A percentile compares a stretch with the other conserved stretches of the same genome.
Conservation (phyloP, 1,284 basidiomycete genomes). For the Trichosporon inkin region DNA sequence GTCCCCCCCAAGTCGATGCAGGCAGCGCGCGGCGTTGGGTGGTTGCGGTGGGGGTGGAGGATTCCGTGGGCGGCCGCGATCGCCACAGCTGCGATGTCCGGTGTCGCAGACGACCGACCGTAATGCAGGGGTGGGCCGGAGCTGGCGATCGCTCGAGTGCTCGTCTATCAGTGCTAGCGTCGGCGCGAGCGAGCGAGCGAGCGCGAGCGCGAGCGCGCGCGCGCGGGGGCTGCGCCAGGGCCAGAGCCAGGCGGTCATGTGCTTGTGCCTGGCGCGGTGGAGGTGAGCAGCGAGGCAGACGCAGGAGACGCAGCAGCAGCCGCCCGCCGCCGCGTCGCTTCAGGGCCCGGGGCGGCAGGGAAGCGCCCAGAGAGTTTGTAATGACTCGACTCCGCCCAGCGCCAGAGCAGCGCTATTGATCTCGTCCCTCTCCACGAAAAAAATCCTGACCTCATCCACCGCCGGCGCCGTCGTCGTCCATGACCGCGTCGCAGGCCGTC, state of each 20-base stretch:
- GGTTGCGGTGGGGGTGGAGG: too few relatives aligned
- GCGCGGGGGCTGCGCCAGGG: not conserved
- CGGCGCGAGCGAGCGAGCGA: not conserved
- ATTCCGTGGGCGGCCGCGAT: too few relatives aligned
- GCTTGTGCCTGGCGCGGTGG: slow-evolving; percentile 5
- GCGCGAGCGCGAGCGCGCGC: not conserved
- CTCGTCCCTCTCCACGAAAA: slow-evolving; percentile 3
- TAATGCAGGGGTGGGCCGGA: not conserved
- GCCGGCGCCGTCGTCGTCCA: slow-evolving; percentile 3
- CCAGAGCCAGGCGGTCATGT: not conserved
- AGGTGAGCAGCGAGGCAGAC: not conserved
- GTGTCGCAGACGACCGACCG: not conserved
- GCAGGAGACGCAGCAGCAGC: not conserved
- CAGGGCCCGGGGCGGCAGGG: not conserved
- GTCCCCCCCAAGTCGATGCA: too few relatives aligned
- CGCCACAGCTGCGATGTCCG: not conserved
- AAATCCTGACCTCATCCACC: slow-evolving; percentile 2
- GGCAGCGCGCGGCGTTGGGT: too few relatives aligned
- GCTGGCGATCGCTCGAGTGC: not conserved
- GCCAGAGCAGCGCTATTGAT: not conserved
- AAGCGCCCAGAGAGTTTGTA: not conserved
- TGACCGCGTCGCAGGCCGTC: not conserved
- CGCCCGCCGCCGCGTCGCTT: not conserved
- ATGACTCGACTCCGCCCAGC: not conserved
- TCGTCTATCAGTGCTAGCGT: not conserved